Evolutionary conservation across 805 yeast genomes (phyloP), one percentile per base, ranked within the genome.

Genomic region (Clavispora phyllophila): DNA sequence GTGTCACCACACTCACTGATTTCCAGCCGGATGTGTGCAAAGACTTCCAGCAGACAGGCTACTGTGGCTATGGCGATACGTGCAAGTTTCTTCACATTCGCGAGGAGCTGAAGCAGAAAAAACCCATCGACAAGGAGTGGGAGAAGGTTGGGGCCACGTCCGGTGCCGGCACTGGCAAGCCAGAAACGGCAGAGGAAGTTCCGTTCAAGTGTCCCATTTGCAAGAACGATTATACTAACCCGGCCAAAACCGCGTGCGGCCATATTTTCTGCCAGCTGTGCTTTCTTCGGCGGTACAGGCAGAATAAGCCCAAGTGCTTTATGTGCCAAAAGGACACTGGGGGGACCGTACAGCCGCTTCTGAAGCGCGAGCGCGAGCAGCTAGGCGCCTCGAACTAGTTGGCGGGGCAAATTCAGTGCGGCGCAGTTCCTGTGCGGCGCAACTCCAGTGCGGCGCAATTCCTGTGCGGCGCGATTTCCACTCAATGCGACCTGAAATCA

Each of bases 41-140:
- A 57, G 98, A 93, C 61, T 93, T 76, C 61, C 76, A 80, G 45
- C 85, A 84, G 51, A 90, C 95, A 0, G 99, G 99, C 0, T 90
- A 81, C 58, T 93, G 99, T 72, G 97, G 97, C 5, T 93, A 84
- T 60, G 99, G 99, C 8, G 99, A 93, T 54, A 84, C 93, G 27
- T 93, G 99, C 68, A 93, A 93, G 65, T 93, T 93, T 61, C 61
- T 91, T 27, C 99, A 93, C 59, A 78, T 87, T 13, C 67, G 99
- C 62, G 97, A 87, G 52, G 96, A 87, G 56, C 84, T 82, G 64
- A 76, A 73, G 42, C 81, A 81, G 37, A 86, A 82, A 24, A 79
- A 81, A 78, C 79, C 82, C 45, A 60, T 82, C 6, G 60, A 73
- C 22, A 72, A 71, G 45, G 95, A 87, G 36, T 87, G 96, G 96